These are phyloP conservation scores for Fusarium chuoi DNA, from an alignment of 2,329 filamentous ascomycete species.

Conservation along the genomic window DNA sequence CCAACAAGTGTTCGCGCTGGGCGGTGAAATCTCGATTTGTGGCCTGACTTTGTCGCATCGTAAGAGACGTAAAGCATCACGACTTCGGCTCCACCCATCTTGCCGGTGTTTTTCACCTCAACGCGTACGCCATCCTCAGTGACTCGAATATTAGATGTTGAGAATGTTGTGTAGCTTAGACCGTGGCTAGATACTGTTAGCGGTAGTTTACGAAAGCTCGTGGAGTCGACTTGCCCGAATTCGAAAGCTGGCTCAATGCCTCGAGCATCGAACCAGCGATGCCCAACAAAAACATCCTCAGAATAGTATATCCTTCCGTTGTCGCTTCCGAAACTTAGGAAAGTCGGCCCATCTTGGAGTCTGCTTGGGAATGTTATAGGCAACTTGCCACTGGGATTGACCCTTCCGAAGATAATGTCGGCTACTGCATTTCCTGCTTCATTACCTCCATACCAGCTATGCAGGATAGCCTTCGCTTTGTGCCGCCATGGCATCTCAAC, in stretches of 20 bases:
- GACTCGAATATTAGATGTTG: not conserved
- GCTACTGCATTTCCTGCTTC: conserved; percentile 25
- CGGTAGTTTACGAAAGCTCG: accelerated
- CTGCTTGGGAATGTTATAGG: conserved; percentile 10
- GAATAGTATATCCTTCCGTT: conserved; percentile 19
- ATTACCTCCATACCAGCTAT: conserved; percentile 30
- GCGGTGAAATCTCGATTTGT: conserved; percentile 10
- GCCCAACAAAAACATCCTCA: conserved; percentile 26
- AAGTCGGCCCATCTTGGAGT: conserved; percentile 14
- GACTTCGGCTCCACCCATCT: conserved; percentile 6
- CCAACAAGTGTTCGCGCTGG: conserved; percentile 1
- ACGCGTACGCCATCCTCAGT: not conserved
- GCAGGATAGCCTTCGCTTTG: conserved; percentile 9
- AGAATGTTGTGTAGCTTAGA: conserved; percentile 20
- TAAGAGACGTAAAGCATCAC: conserved; percentile 12
- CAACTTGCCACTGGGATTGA: conserved; percentile 24
- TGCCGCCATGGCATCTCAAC: conserved; percentile 27
- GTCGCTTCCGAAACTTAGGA: conserved; percentile 18
- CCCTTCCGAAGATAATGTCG: conserved; percentile 19
- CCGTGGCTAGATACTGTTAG: conserved; percentile 8
- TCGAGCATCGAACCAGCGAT: conserved; percentile 23
- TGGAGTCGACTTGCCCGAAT: not conserved
- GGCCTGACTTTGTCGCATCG: not conserved
- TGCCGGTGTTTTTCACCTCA: conserved; percentile 3
- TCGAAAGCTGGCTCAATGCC: conserved; percentile 15